These are phyloP conservation scores for Aquilaria agallochum DNA, from an alignment of 441 rosid species.

Conservation along the genomic window DNA sequence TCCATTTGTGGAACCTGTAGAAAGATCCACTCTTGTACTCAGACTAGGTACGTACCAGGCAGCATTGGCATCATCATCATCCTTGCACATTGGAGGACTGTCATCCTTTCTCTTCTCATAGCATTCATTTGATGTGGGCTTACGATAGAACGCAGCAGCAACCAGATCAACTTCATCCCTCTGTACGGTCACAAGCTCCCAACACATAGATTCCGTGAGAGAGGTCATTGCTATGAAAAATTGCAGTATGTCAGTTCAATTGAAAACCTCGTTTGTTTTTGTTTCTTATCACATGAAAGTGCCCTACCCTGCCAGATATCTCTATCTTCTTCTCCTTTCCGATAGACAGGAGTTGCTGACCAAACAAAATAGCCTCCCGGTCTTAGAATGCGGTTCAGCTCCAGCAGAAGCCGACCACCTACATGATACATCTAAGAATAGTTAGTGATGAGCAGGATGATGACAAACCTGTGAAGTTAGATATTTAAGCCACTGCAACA, in stretches of 20 bases:
- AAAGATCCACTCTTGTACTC: not conserved
- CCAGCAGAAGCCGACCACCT: conserved; percentile 80
- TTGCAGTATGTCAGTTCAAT: conserved; percentile 12
- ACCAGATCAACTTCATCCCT: conserved; percentile 69
- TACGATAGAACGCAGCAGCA: conserved; percentile 77
- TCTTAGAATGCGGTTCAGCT: conserved; percentile 76
- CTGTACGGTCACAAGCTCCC: conserved; percentile 85
- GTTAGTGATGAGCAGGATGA: not conserved
- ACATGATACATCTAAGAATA: not conserved
- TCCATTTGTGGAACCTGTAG: no score
- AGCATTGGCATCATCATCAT: conserved; percentile 78
- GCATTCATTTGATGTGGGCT: conserved; percentile 75
- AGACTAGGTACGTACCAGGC: conserved; percentile 51
- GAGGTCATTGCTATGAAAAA: conserved; percentile 55
- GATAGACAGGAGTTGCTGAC: conserved; percentile 98
- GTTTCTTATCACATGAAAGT: not conserved
- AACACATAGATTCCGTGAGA: conserved; percentile 71
- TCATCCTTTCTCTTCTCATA: conserved; percentile 65
- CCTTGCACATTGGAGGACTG: conserved; percentile 70
- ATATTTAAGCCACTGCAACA: not conserved
- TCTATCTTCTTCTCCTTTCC: conserved; percentile 65
- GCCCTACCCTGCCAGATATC: conserved; percentile 77
- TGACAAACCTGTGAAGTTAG: not conserved
- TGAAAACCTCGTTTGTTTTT: not conserved
- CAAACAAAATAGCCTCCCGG: conserved; percentile 94